Evolutionary conservation across 306 rosid genomes (phyloP).

Genomic region (Cucumis sativus): Cucumber_9930_V3 NC_026660.2:4310501-4311000

Average conservation of each 20-base stretch:
- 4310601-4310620: constrained; percentile 59
- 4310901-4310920: not conserved
- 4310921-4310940: not conserved
- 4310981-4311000: constrained; percentile 6
- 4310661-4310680: constrained; percentile 73
- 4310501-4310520: constrained; percentile 87
- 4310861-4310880: not conserved
- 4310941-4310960: constrained; percentile 30
- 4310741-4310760: constrained; percentile 39
- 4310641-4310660: constrained; percentile 58
- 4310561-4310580: constrained; percentile 56
- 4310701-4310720: constrained; percentile 44
- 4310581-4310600: constrained; percentile 47
- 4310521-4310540: constrained; percentile 62
- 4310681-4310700: constrained; percentile 72
- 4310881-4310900: not conserved
- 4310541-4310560: constrained; percentile 54
- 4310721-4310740: constrained; percentile 57
- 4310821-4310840: not conserved
- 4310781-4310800: not conserved
- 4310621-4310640: constrained; percentile 68
- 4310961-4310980: constrained; percentile 27
- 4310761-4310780: constrained; percentile 16
- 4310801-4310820: not conserved
- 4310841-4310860: not conserved